A percentile compares a stretch with the other conserved stretches of the same genome.
Evolutionary conservation across 257 asterid genomes (phyloP).

Genomic region (Solanum virginianum): DNA sequence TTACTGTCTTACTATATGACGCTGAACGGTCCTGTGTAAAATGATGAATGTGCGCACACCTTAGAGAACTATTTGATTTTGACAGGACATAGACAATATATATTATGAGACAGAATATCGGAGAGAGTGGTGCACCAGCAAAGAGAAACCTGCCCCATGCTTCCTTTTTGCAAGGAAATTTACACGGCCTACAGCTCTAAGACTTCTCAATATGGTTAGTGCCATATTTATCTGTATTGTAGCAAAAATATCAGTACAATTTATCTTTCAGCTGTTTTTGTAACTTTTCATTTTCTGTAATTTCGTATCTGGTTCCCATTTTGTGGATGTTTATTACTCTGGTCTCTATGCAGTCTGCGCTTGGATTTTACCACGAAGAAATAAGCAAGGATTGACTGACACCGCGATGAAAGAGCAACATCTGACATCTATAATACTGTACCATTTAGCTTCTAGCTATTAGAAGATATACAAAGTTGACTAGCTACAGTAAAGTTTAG

Average conservation of each 20-base stretch:
- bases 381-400: neutral
- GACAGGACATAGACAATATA: constrained; percentile 71
- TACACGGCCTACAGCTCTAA: constrained; percentile 79
- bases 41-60: neutral
- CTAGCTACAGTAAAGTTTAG: neutral
- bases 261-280: neutral
- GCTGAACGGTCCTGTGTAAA: neutral
- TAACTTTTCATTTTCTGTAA: neutral
- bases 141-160: constrained; percentile 80
- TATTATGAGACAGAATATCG: constrained; percentile 82
- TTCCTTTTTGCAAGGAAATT: constrained; percentile 92
- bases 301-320: neutral
- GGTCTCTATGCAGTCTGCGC: constrained; percentile 49
- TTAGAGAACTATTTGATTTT: neutral
- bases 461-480: neutral
- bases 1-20: neutral
- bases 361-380: constrained; percentile 30
- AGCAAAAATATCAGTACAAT: neutral
- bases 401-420: constrained; percentile 10
- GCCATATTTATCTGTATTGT: neutral
- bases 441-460: neutral
- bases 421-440: neutral
- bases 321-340: neutral
- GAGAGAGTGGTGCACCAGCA: constrained; percentile 97
- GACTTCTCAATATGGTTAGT: constrained; percentile 74